Conservation (phyloP, 768 basidiomycete genomes). For the Dentipellis sp. region DNA sequence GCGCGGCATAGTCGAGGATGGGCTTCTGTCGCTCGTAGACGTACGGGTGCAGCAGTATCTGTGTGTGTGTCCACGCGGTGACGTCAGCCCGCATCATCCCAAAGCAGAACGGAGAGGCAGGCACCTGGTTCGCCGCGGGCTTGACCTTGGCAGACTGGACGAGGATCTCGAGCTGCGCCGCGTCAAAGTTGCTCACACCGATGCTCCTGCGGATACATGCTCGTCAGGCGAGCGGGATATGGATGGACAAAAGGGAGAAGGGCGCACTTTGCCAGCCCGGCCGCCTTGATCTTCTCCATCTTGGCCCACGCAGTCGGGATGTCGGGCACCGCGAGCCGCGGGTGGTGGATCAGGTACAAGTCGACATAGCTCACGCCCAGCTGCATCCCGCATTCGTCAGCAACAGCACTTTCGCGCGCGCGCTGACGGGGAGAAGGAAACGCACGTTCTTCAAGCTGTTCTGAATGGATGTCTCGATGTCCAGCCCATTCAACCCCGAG, state of each 20-base stretch:
- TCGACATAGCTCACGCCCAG: conserved; percentile 59
- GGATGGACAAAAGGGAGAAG: background rate
- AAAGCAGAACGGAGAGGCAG: background rate
- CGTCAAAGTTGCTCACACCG: conserved; percentile 62
- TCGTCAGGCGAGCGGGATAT: too few species aligned
- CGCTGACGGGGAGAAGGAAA: background rate
- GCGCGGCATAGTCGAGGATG: conserved; percentile 46
- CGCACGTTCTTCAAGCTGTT: conserved; percentile 48
- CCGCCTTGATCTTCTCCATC: conserved; percentile 47
- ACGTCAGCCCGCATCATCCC: background rate
- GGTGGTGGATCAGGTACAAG: conserved; percentile 61
- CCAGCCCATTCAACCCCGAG: conserved; percentile 39
- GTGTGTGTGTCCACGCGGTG: background rate
- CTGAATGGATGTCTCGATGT: conserved; percentile 44
- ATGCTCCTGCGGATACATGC: conserved; percentile 40
- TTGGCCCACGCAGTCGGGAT: conserved; percentile 54
- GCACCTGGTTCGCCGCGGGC: conserved; percentile 61
- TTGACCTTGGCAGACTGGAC: conserved; percentile 51
- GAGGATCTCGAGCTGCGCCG: conserved; percentile 42
- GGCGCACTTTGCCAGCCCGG: conserved; percentile 49
- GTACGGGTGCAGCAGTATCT: conserved; percentile 70
- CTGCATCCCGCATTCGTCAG: conserved; percentile 22
- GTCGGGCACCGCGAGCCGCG: conserved; percentile 43
- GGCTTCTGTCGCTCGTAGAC: conserved; percentile 44
- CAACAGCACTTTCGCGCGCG: background rate